phyloP scores from a whole-genome alignment of 2,329 filamentous ascomycete genomes.

The Colletotrichum sp. region DNA sequence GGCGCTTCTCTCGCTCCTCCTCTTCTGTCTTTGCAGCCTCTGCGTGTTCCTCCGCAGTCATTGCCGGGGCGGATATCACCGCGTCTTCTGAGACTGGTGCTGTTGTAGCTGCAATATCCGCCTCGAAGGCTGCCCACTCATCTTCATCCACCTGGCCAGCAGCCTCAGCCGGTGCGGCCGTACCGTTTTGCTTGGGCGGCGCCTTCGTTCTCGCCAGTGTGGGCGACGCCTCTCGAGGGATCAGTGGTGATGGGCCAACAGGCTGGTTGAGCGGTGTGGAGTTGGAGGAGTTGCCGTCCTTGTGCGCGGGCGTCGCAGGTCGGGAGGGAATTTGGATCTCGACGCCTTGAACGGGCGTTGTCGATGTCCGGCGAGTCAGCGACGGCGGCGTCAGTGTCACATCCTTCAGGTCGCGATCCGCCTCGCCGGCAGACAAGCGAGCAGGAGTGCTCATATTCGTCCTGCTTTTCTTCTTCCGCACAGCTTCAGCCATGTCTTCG shows the following conservation, averaged over 20 bases:
- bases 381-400: slow-evolving; percentile 43
- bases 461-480: slow-evolving; percentile 52
- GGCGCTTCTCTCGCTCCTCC: slow-evolving; percentile 55
- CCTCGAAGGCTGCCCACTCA: slow-evolving; percentile 88
- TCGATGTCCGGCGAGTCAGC: slow-evolving; percentile 52
- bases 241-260: slow-evolving; percentile 41
- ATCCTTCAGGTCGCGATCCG: slow-evolving; percentile 26
- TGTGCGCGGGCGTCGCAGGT: slow-evolving; percentile 62
- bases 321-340: slow-evolving; percentile 69
- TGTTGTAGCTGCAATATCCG: slow-evolving; percentile 68
- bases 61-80: slow-evolving; percentile 72
- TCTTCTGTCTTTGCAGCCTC: slow-evolving; percentile 56
- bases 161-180: slow-evolving; percentile 18
- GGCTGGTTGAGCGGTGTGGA: slow-evolving; percentile 39
- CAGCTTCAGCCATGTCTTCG: slow-evolving; percentile 37
- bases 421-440: slow-evolving; percentile 15
- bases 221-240: slow-evolving; percentile 29
- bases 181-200: slow-evolving; percentile 16
- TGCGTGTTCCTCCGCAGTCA: slow-evolving; percentile 68
- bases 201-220: slow-evolving; percentile 1
- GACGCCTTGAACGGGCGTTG: slow-evolving; percentile 58
- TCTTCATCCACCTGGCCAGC: slow-evolving; percentile 64
- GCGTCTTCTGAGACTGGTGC: slow-evolving; percentile 49
- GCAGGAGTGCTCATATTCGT: slow-evolving; percentile 34
- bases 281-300: slow-evolving; percentile 42